Evolutionary conservation across 371 early-diverging fungal genomes (phyloP).

Genomic region (Mucor racemosus): DNA sequence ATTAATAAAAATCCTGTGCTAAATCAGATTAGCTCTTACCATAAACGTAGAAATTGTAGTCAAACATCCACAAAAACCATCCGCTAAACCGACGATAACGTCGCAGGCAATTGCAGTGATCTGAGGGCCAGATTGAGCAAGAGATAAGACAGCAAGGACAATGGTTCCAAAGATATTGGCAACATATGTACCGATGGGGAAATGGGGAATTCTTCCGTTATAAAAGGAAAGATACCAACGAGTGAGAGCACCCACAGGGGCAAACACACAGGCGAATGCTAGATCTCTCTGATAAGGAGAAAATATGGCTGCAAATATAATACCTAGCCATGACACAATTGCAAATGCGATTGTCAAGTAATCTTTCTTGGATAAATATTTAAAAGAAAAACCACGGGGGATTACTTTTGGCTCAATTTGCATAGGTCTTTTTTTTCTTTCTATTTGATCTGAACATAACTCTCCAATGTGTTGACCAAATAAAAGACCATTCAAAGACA

Average conservation of each 20-base stretch:
- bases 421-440: background rate
- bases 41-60: slow-evolving; percentile 80
- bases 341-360: slow-evolving; percentile 27
- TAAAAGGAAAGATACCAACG: slow-evolving; percentile 71
- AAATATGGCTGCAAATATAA: slow-evolving; percentile 44
- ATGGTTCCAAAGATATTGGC: slow-evolving; percentile 69
- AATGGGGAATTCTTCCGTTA: slow-evolving; percentile 41
- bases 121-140: slow-evolving; percentile 40
- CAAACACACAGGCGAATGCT: slow-evolving; percentile 57
- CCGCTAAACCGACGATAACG: slow-evolving; percentile 57
- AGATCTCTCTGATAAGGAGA: slow-evolving; percentile 38
- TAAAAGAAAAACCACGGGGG: slow-evolving; percentile 27
- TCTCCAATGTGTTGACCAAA: slow-evolving; percentile 56
- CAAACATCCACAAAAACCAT: slow-evolving; percentile 78
- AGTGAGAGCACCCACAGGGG: slow-evolving; percentile 65
- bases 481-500: slow-evolving; percentile 48
- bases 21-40: slow-evolving; percentile 34
- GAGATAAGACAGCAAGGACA: slow-evolving; percentile 57
- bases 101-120: slow-evolving; percentile 45
- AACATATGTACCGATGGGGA: slow-evolving; percentile 71
- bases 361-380: slow-evolving; percentile 23
- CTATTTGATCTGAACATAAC: background rate
- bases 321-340: slow-evolving; percentile 45
- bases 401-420: slow-evolving; percentile 18
- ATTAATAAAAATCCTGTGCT: too few relatives aligned